Conservation (phyloP, 257 asterid species). For the Nemophila menziesii region DNA sequence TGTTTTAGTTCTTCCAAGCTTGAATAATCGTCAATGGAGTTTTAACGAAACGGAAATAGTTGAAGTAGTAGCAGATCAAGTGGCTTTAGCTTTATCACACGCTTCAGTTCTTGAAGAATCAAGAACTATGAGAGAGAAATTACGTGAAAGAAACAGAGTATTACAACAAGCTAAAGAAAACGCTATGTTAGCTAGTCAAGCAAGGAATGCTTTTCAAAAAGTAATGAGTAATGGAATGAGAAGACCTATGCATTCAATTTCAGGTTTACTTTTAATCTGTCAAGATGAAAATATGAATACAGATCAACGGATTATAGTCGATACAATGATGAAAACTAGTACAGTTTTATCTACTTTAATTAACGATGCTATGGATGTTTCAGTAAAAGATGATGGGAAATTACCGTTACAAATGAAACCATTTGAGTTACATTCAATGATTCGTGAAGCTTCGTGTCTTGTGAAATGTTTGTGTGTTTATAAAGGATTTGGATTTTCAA, state of each 20-base stretch:
- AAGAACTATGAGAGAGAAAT: conserved; percentile 15
- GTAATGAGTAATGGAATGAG: conserved; percentile 25
- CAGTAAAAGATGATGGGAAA: conserved; percentile 19
- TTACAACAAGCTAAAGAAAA: conserved; percentile 18
- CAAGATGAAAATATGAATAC: conserved; percentile 14
- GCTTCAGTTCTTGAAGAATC: conserved; percentile 24
- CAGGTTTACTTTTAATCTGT: conserved; percentile 18
- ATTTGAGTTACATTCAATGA: conserved; percentile 17
- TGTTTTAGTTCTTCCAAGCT: conserved; percentile 17
- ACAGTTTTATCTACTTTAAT: conserved; percentile 14
- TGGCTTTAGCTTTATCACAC: conserved; percentile 22
- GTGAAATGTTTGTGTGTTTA: conserved; percentile 16
- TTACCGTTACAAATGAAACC: conserved; percentile 17
- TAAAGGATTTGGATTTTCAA: conserved; percentile 17
- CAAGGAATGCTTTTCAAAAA: conserved; percentile 20
- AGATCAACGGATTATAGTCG: conserved; percentile 18
- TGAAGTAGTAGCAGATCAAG: conserved; percentile 26
- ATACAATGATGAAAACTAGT: conserved; percentile 19
- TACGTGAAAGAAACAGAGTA: conserved; percentile 15
- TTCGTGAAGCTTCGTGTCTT: conserved; percentile 18
- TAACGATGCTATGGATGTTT: conserved; percentile 21
- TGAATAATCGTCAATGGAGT: conserved; percentile 12
- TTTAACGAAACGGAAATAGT: conserved; percentile 19
- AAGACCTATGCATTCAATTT: conserved; percentile 23
- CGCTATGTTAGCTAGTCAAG: conserved; percentile 23